Conservation (phyloP, 2,329 filamentous ascomycete species). For the Fusarium sp. region DNA sequence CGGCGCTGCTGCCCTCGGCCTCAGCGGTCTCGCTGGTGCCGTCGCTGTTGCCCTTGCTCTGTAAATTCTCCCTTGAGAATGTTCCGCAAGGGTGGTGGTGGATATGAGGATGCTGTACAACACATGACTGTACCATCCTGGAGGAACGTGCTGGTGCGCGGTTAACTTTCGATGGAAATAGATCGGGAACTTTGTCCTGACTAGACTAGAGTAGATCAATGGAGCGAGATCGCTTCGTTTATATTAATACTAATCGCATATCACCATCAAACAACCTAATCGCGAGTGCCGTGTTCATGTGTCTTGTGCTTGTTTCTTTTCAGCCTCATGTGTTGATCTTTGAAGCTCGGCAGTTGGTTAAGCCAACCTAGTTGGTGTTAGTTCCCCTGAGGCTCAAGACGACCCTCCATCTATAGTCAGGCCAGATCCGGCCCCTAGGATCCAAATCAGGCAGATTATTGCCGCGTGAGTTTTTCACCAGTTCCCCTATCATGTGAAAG, state of each 20-base stretch:
- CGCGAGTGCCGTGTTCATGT: neutral
- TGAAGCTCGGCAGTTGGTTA: neutral
- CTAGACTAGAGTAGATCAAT: conserved; percentile 36
- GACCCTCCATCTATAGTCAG: no score
- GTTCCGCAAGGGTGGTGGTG: conserved; percentile 10
- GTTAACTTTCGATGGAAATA: conserved; percentile 40
- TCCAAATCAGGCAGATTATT: no score
- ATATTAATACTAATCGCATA: conserved; percentile 46
- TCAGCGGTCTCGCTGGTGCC: conserved; percentile 40
- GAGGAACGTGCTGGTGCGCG: conserved; percentile 41
- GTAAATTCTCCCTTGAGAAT: conserved; percentile 28
- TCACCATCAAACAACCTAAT: conserved; percentile 12
- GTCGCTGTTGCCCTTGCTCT: conserved; percentile 42
- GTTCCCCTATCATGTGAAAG: no score
- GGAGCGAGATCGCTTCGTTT: conserved; percentile 38
- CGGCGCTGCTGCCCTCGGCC: conserved; percentile 35
- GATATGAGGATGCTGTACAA: conserved; percentile 14
- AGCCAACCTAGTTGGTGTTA: neutral
- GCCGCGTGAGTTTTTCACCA: no score
- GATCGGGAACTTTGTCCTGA: conserved; percentile 33
- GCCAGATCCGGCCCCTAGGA: no score
- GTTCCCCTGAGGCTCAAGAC: no score
- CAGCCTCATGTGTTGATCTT: conserved; percentile 9
- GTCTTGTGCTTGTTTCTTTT: neutral
- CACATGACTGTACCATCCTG: conserved; percentile 17